phyloP scores from a whole-genome alignment of 257 asterid species.

The Cynanchum wilfordii region DNA sequence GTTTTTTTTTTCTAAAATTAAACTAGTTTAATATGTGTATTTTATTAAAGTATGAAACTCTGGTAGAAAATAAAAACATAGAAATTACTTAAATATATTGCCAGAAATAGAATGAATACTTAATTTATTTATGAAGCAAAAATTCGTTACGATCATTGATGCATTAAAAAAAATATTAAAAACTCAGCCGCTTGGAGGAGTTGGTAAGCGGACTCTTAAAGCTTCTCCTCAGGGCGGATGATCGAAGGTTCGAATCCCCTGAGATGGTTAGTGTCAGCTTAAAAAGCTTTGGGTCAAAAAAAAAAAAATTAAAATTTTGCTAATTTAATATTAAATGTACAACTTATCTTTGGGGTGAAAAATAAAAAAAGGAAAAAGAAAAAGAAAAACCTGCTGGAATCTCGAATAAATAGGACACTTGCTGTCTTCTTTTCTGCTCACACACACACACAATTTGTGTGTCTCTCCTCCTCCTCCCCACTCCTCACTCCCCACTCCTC shows the following conservation, averaged over 20 bases:
- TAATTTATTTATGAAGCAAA: neutral
- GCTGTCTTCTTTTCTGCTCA: slow-evolving; percentile 14
- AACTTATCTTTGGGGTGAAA: neutral
- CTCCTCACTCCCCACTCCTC: neutral
- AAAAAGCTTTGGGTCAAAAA: no score
- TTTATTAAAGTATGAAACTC: no score
- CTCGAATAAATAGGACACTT: slow-evolving; percentile 39
- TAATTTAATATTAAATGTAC: neutral
- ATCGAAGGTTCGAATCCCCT: no score
- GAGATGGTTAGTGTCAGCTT: no score
- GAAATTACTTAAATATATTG: neutral
- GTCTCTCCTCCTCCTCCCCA: neutral
- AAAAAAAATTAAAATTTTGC: neutral
- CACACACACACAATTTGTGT: slow-evolving; percentile 12
- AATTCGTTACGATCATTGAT: neutral
- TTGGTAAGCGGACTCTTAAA: no score
- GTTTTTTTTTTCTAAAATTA: no score
- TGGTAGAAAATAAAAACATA: no score
- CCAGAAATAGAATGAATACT: neutral
- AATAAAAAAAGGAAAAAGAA: neutral
- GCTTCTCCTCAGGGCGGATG: no score
- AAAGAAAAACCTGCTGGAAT: slow-evolving; percentile 16
- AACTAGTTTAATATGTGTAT: no score
- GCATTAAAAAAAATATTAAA: no score
- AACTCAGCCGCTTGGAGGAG: no score